Conservation (phyloP, 2,329 filamentous ascomycete genomes). For the Metarhizium anisopliae region DNA sequence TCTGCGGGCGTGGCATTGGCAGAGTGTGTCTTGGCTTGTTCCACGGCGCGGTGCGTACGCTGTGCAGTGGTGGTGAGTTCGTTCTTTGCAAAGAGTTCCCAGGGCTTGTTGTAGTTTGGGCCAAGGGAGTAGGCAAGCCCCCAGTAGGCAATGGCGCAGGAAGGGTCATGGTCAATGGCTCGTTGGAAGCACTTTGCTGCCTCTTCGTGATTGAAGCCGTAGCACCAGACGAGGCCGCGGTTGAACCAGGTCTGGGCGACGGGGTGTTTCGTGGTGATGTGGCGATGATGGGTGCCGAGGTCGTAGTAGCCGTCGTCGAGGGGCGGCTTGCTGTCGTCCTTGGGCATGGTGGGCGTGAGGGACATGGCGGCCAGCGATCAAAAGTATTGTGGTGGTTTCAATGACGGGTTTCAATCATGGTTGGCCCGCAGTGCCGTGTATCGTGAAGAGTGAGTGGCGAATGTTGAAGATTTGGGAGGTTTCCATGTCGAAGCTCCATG, state of each 20-base stretch:
- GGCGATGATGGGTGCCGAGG: constrained; percentile 49
- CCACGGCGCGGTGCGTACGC: constrained; percentile 21
- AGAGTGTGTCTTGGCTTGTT: constrained; percentile 15
- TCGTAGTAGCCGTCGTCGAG: constrained; percentile 39
- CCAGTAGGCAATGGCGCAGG: constrained; percentile 59
- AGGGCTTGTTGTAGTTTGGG: constrained; percentile 71
- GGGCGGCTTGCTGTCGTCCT: background rate
- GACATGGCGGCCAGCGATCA: background rate
- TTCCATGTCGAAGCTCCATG: too few relatives aligned
- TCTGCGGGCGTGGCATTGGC: constrained; percentile 33
- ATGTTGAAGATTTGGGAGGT: too few relatives aligned
- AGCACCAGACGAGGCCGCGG: constrained; percentile 64
- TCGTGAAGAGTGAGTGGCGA: too few relatives aligned
- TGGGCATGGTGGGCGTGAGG: background rate
- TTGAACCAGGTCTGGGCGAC: constrained; percentile 60
- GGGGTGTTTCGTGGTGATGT: constrained; percentile 40
- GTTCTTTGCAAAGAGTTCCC: constrained; percentile 57
- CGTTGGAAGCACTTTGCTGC: constrained; percentile 53
- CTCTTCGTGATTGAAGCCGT: constrained; percentile 70
- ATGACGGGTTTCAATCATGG: too few relatives aligned
- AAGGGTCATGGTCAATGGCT: constrained; percentile 43
- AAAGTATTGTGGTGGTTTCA: background rate
- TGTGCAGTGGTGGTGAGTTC: constrained; percentile 45
- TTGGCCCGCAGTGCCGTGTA: too few relatives aligned
- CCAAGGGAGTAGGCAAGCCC: constrained; percentile 62